Evolutionary conservation across 225 moss, liverwort and hornwort species (phyloP).

Genomic region (Ulota crispa): DNA sequence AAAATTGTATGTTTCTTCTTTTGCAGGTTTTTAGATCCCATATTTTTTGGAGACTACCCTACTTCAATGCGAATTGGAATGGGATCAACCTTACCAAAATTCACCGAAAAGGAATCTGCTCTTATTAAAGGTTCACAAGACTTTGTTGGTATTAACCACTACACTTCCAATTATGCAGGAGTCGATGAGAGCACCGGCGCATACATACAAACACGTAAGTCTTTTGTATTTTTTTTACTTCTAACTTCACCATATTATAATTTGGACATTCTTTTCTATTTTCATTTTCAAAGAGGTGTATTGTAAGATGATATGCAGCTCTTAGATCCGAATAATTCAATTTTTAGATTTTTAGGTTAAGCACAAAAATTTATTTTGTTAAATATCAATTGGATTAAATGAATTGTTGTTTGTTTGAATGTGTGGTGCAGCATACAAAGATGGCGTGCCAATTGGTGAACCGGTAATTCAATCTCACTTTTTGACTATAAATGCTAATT

Average conservation of each 20-base stretch:
- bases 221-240: too few relatives aligned
- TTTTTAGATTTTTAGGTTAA: too few relatives aligned
- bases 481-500: too few relatives aligned
- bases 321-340: too few relatives aligned
- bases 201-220: conserved; percentile 30
- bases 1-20: neutral
- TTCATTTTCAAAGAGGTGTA: too few relatives aligned
- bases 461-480: neutral
- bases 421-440: conserved; percentile 25
- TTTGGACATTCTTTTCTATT: too few relatives aligned
- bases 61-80: conserved; percentile 15
- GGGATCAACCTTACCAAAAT: conserved; percentile 51
- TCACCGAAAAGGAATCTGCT: conserved; percentile 31
- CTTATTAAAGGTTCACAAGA: conserved; percentile 61
- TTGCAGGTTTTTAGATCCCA: conserved; percentile 33
- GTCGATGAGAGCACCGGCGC: conserved; percentile 5
- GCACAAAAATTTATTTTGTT: too few relatives aligned
- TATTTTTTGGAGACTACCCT: conserved; percentile 67
- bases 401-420: neutral
- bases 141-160: conserved; percentile 72
- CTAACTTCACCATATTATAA: too few relatives aligned
- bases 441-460: conserved; percentile 41
- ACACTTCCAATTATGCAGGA: conserved; percentile 53
- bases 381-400: too few relatives aligned
- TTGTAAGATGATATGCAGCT: too few relatives aligned